These are phyloP conservation scores for Talaromyces liani DNA, from an alignment of 495 filamentous ascomycete genomes.

Conservation along the genomic window DNA sequence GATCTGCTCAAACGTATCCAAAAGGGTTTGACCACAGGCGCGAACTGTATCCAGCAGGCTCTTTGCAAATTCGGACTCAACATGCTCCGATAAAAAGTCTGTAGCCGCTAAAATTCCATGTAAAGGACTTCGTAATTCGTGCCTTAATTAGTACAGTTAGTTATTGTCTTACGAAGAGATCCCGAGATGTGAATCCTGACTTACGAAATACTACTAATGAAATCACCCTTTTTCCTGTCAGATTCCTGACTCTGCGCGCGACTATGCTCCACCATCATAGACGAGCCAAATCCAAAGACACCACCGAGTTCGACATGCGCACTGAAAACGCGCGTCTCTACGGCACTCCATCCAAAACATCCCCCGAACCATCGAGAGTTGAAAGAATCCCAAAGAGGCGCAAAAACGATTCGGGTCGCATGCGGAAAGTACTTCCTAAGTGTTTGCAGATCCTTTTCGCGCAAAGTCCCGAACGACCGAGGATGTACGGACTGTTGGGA, in stretches of 20 bases:
- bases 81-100: slow-evolving; percentile 51
- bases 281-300: slow-evolving; percentile 58
- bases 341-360: slow-evolving; percentile 53
- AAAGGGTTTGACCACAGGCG: slow-evolving; percentile 62
- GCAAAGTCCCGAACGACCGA: slow-evolving; percentile 25
- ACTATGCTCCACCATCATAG: slow-evolving; percentile 61
- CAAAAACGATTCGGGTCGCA: slow-evolving; percentile 34
- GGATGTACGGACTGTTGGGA: slow-evolving; percentile 16
- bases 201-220: slow-evolving; percentile 63
- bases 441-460: background rate
- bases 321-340: slow-evolving; percentile 34
- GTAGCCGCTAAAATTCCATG: slow-evolving; percentile 67
- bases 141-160: slow-evolving; percentile 15
- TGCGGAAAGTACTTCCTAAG: slow-evolving; percentile 39
- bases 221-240: slow-evolving; percentile 60
- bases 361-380: slow-evolving; percentile 62
- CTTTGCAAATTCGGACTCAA: slow-evolving; percentile 45
- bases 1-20: slow-evolving; percentile 77
- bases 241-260: slow-evolving; percentile 50
- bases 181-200: background rate
- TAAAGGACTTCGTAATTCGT: slow-evolving; percentile 73
- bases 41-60: slow-evolving; percentile 65
- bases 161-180: background rate
- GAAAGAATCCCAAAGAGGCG: slow-evolving; percentile 61
- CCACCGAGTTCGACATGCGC: slow-evolving; percentile 37